Percentiles rank a stretch among this genome's conserved stretches.
Conservation (phyloP, 2,329 filamentous ascomycete species). For the Cladophialophora immunda region DNA sequence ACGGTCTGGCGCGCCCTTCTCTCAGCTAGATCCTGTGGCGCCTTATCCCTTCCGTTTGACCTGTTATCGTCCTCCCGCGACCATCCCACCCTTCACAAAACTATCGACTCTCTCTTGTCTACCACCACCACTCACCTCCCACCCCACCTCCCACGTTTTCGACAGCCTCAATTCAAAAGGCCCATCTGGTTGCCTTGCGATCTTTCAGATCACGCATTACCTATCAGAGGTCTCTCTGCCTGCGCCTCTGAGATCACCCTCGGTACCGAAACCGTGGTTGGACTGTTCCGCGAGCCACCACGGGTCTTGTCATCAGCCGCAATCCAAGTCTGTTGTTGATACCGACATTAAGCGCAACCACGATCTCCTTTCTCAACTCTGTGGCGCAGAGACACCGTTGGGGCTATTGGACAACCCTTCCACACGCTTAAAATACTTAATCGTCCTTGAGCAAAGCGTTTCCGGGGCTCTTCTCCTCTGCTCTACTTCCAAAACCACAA, state of each 20-base stretch:
- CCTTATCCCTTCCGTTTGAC: not conserved
- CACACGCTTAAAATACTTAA: not conserved
- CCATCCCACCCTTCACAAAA: slow-evolving; percentile 14
- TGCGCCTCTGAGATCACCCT: slow-evolving; percentile 26
- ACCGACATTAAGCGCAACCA: slow-evolving; percentile 21
- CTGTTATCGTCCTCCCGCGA: slow-evolving; percentile 5
- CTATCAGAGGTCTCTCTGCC: slow-evolving; percentile 9
- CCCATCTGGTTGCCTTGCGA: slow-evolving; percentile 27
- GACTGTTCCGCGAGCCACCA: not conserved
- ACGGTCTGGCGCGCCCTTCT: not conserved
- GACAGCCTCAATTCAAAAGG: slow-evolving; percentile 14
- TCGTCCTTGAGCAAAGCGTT: not conserved
- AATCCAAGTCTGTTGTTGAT: not conserved
- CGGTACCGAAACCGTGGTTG: slow-evolving; percentile 21
- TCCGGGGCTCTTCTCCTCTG: not conserved
- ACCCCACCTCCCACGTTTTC: slow-evolving; percentile 30
- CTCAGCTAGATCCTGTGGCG: not conserved
- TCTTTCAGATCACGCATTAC: slow-evolving; percentile 6
- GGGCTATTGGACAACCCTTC: not conserved
- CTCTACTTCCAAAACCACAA: not conserved
- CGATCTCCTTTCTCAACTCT: not conserved
- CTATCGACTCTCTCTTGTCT: not conserved
- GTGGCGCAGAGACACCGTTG: slow-evolving; percentile 12
- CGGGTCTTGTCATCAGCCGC: slow-evolving; percentile 6
- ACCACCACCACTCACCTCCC: slow-evolving; percentile 8